These are phyloP conservation scores for Infundibulicybe gibba DNA, from an alignment of 768 basidiomycete species.

Conservation along the genomic window DNA sequence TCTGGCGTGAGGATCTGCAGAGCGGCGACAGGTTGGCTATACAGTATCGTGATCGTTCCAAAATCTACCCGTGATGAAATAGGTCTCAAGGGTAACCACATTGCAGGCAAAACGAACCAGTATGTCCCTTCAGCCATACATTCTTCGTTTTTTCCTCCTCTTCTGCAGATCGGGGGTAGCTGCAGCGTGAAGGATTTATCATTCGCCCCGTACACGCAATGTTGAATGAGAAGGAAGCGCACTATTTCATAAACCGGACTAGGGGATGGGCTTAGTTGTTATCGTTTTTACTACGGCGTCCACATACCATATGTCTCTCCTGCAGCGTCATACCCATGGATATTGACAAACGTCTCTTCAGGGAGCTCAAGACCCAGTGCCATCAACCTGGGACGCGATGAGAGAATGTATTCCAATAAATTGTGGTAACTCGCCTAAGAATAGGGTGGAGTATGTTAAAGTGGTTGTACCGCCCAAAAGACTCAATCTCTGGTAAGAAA, in stretches of 20 bases:
- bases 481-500: constrained; percentile 48
- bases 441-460: constrained; percentile 46
- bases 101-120: constrained; percentile 26
- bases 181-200: constrained; percentile 11
- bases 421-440: constrained; percentile 26
- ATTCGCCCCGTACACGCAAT: background rate
- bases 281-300: background rate
- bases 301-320: constrained; percentile 40
- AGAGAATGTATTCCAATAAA: background rate
- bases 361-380: constrained; percentile 51
- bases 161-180: constrained; percentile 45
- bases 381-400: constrained; percentile 30
- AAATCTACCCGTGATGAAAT: constrained; percentile 32
- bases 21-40: constrained; percentile 54
- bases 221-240: constrained; percentile 9
- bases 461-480: constrained; percentile 49
- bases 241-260: constrained; percentile 73
- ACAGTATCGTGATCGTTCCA: constrained; percentile 51
- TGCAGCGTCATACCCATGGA: constrained; percentile 37
- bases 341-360: constrained; percentile 46
- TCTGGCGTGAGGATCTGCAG: constrained; percentile 51
- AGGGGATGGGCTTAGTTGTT: background rate
- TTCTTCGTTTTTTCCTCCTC: constrained; percentile 49
- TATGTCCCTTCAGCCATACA: constrained; percentile 61
- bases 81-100: too few relatives aligned